phyloP scores from a whole-genome alignment of 2,329 filamentous ascomycete genomes.

The Colletotrichum tamarilloi region DNA sequence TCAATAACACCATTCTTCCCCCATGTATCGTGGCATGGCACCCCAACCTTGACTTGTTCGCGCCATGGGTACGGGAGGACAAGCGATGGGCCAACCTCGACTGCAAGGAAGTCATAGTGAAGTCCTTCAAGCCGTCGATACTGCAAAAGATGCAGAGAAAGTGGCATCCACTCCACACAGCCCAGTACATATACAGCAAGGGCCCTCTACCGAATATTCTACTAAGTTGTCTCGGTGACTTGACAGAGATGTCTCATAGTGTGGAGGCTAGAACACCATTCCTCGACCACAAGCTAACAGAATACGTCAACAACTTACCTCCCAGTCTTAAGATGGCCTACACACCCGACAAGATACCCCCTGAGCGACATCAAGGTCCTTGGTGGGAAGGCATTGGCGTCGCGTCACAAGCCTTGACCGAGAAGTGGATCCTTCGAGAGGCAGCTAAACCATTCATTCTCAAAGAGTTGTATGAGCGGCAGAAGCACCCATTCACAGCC shows the following conservation, averaged over 20 bases:
- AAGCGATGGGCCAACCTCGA: neutral
- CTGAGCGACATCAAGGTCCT: constrained; percentile 12
- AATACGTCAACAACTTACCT: constrained; percentile 39
- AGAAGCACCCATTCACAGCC: constrained; percentile 61
- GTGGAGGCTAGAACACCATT: constrained; percentile 48
- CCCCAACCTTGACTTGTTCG: neutral
- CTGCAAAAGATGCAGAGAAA: constrained; percentile 38
- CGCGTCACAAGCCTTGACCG: constrained; percentile 42
- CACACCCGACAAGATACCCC: constrained; percentile 8
- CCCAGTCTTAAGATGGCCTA: constrained; percentile 17
- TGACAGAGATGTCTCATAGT: constrained; percentile 49
- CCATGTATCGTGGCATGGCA: constrained; percentile 9
- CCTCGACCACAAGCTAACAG: constrained; percentile 45
- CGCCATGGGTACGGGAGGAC: neutral
- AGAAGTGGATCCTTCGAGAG: constrained; percentile 64
- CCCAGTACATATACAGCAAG: constrained; percentile 42
- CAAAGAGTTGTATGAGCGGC: constrained; percentile 59
- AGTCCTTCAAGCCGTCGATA: constrained; percentile 22
- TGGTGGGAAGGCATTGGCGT: constrained; percentile 23
- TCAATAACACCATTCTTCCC: neutral
- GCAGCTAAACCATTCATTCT: constrained; percentile 49
- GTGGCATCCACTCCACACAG: constrained; percentile 44
- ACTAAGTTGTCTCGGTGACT: constrained; percentile 45
- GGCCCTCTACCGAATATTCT: constrained; percentile 40
- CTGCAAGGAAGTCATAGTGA: neutral